Evolutionary conservation across 2,329 filamentous ascomycete species (phyloP).

Genomic region (Paecilomyces sp.): DNA sequence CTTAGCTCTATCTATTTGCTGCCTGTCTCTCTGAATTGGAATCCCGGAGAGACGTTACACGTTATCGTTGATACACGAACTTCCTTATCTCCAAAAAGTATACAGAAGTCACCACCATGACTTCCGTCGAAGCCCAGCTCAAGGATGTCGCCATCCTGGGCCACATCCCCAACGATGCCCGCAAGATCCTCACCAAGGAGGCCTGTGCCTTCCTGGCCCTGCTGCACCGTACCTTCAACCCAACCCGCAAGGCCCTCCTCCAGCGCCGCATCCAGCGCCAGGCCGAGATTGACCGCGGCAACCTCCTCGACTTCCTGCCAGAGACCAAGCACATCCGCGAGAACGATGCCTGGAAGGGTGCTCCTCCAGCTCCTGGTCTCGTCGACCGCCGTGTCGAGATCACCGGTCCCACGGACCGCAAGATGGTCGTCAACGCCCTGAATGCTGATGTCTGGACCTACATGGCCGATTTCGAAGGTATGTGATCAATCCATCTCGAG

Average conservation of each 20-base stretch:
- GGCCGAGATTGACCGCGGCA: slow-evolving; percentile 84
- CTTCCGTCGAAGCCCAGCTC: slow-evolving; percentile 67
- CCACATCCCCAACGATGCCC: slow-evolving; percentile 66
- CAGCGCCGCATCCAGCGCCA: slow-evolving; percentile 81
- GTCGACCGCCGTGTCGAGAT: slow-evolving; percentile 95
- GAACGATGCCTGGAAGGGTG: slow-evolving; percentile 87
- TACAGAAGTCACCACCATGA: slow-evolving; percentile 45
- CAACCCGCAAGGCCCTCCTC: slow-evolving; percentile 77
- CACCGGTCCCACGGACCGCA: slow-evolving; percentile 91
- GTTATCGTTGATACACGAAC: not conserved
- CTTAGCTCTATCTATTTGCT: not conserved
- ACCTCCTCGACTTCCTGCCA: slow-evolving; percentile 86
- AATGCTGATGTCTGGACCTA: slow-evolving; percentile 98
- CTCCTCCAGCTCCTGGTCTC: slow-evolving; percentile 82
- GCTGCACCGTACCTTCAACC: slow-evolving; percentile 91
- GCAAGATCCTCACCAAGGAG: slow-evolving; percentile 86
- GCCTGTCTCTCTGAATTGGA: not conserved
- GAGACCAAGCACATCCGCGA: slow-evolving; percentile 95
- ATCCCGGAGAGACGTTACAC: not conserved
- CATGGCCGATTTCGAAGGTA: slow-evolving; percentile 98
- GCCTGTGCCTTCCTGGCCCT: slow-evolving; percentile 88
- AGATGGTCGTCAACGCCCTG: slow-evolving; percentile 97
- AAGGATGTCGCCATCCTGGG: slow-evolving; percentile 85
- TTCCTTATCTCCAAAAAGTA: not conserved
- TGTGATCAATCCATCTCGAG: slow-evolving; percentile 17